These are phyloP conservation scores for Arthrobotrys megalospora DNA, from an alignment of 2,329 filamentous ascomycete genomes.

Conservation along the genomic window DNA sequence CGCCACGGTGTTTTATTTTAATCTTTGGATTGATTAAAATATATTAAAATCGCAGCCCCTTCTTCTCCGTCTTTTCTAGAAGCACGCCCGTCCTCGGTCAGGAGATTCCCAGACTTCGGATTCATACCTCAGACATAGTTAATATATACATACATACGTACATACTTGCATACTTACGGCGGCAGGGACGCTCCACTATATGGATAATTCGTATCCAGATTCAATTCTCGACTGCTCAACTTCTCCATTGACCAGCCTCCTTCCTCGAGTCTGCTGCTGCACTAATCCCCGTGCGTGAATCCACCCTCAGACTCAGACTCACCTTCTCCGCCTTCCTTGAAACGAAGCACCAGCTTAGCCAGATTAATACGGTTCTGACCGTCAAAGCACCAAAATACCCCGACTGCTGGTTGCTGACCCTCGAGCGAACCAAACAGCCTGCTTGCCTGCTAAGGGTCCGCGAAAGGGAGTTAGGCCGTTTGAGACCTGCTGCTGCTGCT, in stretches of 20 bases:
- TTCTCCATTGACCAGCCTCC: constrained; percentile 60
- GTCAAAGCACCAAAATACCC: constrained; percentile 47
- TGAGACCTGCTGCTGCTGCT: constrained; percentile 24
- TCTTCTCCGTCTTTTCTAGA: constrained; percentile 29
- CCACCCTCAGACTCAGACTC: constrained; percentile 27
- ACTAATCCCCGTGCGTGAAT: neutral
- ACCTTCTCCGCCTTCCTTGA: constrained; percentile 9
- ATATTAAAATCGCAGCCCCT: constrained; percentile 9
- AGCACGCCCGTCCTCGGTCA: neutral
- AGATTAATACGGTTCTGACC: constrained; percentile 45
- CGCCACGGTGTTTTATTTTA: constrained; percentile 39
- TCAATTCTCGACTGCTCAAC: too few relatives aligned
- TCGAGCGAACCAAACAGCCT: constrained; percentile 1
- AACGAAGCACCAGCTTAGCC: constrained; percentile 47
- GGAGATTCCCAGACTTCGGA: too few relatives aligned
- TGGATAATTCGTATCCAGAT: too few relatives aligned
- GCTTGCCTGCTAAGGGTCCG: neutral
- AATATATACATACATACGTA: too few relatives aligned
- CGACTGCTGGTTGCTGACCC: constrained; percentile 21
- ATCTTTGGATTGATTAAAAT: neutral
- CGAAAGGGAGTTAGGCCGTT: constrained; percentile 56
- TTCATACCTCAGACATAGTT: too few relatives aligned
- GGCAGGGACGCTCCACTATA: too few relatives aligned
- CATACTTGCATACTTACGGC: too few relatives aligned
- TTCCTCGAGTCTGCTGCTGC: constrained; percentile 10